Evolutionary conservation across 371 early-diverging fungal species (phyloP).

Genomic region (Apophysomyces trapeziformis): DNA sequence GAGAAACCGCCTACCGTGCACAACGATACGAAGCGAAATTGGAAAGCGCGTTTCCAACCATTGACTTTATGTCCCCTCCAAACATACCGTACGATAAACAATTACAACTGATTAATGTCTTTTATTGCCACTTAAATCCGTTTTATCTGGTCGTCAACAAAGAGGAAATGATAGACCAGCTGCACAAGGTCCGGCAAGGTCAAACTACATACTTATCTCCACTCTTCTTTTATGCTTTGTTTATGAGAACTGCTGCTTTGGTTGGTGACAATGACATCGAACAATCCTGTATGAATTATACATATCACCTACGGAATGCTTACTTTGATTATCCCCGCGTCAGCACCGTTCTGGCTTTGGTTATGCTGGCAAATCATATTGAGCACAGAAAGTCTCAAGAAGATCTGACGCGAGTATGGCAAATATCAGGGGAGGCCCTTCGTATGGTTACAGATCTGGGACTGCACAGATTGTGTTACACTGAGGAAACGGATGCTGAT

Average conservation of each 20-base stretch:
- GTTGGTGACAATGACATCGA: slow-evolving; percentile 19
- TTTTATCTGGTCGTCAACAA: slow-evolving; percentile 57
- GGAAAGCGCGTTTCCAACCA: slow-evolving; percentile 13
- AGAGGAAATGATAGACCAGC: slow-evolving; percentile 28
- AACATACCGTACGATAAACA: slow-evolving; percentile 24
- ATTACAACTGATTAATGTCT: slow-evolving; percentile 48
- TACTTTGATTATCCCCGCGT: slow-evolving; percentile 35
- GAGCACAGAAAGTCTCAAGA: slow-evolving; percentile 31
- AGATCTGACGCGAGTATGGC: slow-evolving; percentile 36
- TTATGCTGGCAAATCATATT: slow-evolving; percentile 36
- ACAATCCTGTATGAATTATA: slow-evolving; percentile 10
- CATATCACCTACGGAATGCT: slow-evolving; percentile 19
- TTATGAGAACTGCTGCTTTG: slow-evolving; percentile 39
- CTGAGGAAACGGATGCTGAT: slow-evolving; percentile 15
- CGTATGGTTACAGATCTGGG: slow-evolving; percentile 50
- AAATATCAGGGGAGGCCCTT: slow-evolving; percentile 45
- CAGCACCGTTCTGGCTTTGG: slow-evolving; percentile 36
- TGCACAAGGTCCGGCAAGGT: slow-evolving; percentile 13
- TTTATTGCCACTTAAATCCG: slow-evolving; percentile 57
- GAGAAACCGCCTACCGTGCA: slow-evolving; percentile 17
- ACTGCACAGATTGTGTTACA: slow-evolving; percentile 23
- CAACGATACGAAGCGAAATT: not conserved
- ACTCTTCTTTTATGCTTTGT: slow-evolving; percentile 47
- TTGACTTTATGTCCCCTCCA: slow-evolving; percentile 8
- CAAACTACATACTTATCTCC: slow-evolving; percentile 35